These are phyloP conservation scores for Hansenula lynferdii DNA, from an alignment of 1,139 yeast genomes.

Conservation along the genomic window DNA sequence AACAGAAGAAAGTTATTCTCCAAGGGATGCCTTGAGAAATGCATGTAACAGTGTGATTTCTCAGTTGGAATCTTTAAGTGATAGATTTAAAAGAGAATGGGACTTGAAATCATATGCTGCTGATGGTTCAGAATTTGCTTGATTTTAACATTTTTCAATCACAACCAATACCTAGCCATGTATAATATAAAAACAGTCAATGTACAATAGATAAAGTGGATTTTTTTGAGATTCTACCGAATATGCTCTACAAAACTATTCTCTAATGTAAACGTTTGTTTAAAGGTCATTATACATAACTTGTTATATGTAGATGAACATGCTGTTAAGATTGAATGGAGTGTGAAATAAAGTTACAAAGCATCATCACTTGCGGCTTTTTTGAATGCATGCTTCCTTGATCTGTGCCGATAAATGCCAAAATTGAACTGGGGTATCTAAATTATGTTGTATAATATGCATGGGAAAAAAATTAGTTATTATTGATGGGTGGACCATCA, in stretches of 20 bases:
- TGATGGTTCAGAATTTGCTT: conserved; percentile 38
- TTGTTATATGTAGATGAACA: neutral
- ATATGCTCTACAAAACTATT: no score
- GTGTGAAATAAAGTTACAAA: neutral
- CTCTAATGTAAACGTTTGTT: no score
- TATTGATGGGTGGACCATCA: no score
- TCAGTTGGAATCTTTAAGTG: conserved; percentile 68
- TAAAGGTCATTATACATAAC: neutral
- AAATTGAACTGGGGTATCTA: neutral
- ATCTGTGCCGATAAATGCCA: neutral
- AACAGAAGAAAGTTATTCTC: conserved; percentile 92
- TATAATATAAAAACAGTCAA: no score
- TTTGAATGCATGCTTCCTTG: neutral
- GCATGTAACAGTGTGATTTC: conserved; percentile 83
- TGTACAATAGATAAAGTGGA: no score
- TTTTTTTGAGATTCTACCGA: no score
- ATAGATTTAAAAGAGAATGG: conserved; percentile 89
- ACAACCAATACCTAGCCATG: no score
- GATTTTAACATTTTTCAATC: no score
- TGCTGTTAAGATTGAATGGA: neutral
- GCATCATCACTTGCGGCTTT: neutral
- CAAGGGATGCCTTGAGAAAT: conserved; percentile 82
- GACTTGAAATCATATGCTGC: conserved; percentile 76
- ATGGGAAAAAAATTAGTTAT: no score
- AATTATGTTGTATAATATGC: no score